These are phyloP conservation scores for Lasiodiplodia sp. DNA, from an alignment of 2,329 filamentous ascomycete genomes.

Conservation along the genomic window DNA sequence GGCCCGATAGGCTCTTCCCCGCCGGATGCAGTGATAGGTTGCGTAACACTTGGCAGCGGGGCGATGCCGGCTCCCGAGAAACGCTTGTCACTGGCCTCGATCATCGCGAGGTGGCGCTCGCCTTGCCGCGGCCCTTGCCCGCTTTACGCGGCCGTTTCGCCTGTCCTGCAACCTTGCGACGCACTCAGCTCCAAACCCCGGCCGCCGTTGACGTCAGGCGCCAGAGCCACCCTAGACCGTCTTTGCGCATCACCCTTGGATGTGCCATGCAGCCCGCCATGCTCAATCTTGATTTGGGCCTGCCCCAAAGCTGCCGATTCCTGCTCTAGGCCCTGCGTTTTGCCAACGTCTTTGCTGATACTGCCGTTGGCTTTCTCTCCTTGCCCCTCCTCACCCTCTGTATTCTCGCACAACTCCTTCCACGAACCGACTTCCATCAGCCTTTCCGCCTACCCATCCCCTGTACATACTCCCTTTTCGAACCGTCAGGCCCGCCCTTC, in stretches of 20 bases:
- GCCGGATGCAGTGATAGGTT: not conserved
- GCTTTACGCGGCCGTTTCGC: constrained; percentile 9
- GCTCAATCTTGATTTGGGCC: constrained; percentile 19
- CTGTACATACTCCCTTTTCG: constrained; percentile 9
- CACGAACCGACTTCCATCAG: not conserved
- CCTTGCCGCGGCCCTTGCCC: constrained; percentile 3
- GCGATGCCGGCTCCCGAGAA: constrained; percentile 18
- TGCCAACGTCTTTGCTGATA: constrained; percentile 24
- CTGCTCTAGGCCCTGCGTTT: constrained; percentile 31
- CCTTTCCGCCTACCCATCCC: not conserved
- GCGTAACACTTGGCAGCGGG: constrained; percentile 11
- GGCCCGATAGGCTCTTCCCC: constrained; percentile 18
- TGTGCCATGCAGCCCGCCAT: constrained; percentile 4
- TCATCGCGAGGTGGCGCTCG: constrained; percentile 14
- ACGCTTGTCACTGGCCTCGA: constrained; percentile 5
- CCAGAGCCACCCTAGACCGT: constrained; percentile 2
- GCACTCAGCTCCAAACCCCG: not conserved
- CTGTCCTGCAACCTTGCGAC: not conserved
- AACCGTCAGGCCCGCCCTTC: constrained; percentile 28
- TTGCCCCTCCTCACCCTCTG: constrained; percentile 14
- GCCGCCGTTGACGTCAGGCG: constrained; percentile 23
- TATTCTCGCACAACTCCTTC: not conserved
- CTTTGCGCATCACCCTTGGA: constrained; percentile 16
- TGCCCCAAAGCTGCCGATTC: constrained; percentile 18
- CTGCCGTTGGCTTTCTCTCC: constrained; percentile 4